A percentile compares a stretch with the other conserved stretches of the same genome.
These are phyloP conservation scores for Taiozyma sp. DNA, from an alignment of 1,139 yeast species.

Conservation along the genomic window DNA sequence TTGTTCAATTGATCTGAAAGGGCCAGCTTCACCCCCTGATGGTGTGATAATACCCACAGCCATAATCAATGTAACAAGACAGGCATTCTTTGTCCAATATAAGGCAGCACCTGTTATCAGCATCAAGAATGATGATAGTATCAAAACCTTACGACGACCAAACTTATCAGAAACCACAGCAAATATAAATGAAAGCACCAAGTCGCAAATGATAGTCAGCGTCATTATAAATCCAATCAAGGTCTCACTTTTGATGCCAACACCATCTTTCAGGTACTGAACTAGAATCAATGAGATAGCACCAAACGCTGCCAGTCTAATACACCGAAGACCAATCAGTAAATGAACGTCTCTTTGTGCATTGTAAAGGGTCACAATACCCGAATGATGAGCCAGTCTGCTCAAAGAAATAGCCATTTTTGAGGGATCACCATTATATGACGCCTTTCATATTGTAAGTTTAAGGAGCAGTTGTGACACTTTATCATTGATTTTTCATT, in stretches of 20 bases:
- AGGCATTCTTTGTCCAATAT: constrained; percentile 46
- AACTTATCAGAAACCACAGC: constrained; percentile 76
- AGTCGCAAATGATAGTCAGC: constrained; percentile 75
- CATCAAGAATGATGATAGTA: constrained; percentile 69
- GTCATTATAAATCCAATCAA: constrained; percentile 80
- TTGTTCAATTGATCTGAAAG: constrained; percentile 86
- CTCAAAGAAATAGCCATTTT: neutral
- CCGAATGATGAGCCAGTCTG: neutral
- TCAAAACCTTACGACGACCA: constrained; percentile 67
- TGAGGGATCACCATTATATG: neutral
- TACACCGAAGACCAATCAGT: constrained; percentile 32
- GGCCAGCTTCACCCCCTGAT: constrained; percentile 90
- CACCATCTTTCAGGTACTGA: constrained; percentile 44
- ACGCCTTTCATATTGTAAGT: neutral
- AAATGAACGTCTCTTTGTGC: constrained; percentile 31
- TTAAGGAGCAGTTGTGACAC: neutral
- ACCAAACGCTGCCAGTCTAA: constrained; percentile 38
- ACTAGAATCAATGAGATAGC: constrained; percentile 39
- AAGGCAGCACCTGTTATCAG: constrained; percentile 61
- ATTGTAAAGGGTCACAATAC: constrained; percentile 22
- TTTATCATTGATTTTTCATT: neutral
- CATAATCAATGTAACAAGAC: constrained; percentile 57
- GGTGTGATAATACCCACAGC: constrained; percentile 77
- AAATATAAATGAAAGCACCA: constrained; percentile 61
- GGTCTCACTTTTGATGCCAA: constrained; percentile 47